phyloP scores from a whole-genome alignment of 495 filamentous ascomycete genomes.

The Penicillium bovifimosum region DNA sequence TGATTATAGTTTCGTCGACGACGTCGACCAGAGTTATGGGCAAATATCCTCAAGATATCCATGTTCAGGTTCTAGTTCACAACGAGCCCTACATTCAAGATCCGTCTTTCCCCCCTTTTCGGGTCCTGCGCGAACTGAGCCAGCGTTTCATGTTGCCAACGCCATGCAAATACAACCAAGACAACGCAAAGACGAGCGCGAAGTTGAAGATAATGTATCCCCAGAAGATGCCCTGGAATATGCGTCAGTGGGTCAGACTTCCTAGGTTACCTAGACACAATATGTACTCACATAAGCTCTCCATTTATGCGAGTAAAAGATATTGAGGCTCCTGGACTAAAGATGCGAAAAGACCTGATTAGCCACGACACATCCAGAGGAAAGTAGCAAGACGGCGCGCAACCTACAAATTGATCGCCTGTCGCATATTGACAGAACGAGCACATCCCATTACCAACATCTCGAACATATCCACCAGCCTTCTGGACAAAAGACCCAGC shows the following conservation, averaged over 20 bases:
- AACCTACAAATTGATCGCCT: slow-evolving; percentile 52
- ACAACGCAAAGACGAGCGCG: slow-evolving; percentile 42
- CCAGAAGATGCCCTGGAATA: slow-evolving; percentile 48
- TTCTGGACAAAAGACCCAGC: slow-evolving; percentile 35
- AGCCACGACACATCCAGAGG: background rate
- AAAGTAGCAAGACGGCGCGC: background rate
- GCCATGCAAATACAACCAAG: slow-evolving; percentile 52
- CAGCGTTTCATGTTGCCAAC: slow-evolving; percentile 34
- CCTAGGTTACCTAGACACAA: background rate
- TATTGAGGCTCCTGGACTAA: slow-evolving; percentile 42
- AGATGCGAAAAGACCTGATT: slow-evolving; percentile 13
- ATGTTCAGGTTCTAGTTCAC: too few species aligned
- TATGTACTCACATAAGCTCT: slow-evolving; percentile 48
- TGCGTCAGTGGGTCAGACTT: background rate
- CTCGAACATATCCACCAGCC: slow-evolving; percentile 48
- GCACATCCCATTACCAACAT: slow-evolving; percentile 44
- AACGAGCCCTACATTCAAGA: background rate
- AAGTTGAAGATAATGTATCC: slow-evolving; percentile 54
- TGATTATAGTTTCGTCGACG: too few species aligned
- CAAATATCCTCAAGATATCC: too few species aligned
- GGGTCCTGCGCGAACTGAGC: slow-evolving; percentile 41
- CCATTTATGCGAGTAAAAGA: slow-evolving; percentile 55
- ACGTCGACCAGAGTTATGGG: too few species aligned
- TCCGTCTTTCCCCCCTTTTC: slow-evolving; percentile 17
- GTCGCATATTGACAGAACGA: slow-evolving; percentile 55